Evolutionary conservation across 768 basidiomycete genomes (phyloP).

Genomic region (Podaxis rugospora): DNA sequence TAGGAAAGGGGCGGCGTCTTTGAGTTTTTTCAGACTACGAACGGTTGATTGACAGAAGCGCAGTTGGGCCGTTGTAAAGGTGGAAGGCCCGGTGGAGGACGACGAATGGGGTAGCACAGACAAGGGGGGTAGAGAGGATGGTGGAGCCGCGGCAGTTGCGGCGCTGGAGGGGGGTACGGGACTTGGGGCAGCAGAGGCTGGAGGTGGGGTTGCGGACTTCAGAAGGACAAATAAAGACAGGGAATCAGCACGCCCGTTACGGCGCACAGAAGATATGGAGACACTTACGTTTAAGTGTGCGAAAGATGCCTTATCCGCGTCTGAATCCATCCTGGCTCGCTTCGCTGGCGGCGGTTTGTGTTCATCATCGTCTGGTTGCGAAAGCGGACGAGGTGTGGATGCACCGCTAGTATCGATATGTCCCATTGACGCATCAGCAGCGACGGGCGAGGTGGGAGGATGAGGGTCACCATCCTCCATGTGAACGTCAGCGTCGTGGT

Average conservation of each 20-base stretch:
- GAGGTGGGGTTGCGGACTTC: constrained; percentile 76
- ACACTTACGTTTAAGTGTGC: constrained; percentile 53
- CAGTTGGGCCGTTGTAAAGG: constrained; percentile 65
- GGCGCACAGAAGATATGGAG: constrained; percentile 43
- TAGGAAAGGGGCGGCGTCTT: constrained; percentile 78
- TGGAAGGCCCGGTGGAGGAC: constrained; percentile 25
- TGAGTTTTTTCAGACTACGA: constrained; percentile 79
- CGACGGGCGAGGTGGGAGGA: constrained; percentile 33
- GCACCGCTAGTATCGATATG: constrained; percentile 30
- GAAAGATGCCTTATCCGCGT: constrained; percentile 70
- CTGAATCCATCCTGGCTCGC: constrained; percentile 71
- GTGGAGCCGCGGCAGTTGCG: constrained; percentile 10
- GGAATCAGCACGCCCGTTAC: constrained; percentile 50
- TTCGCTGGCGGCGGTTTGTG: constrained; percentile 77
- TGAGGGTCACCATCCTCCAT: constrained; percentile 42
- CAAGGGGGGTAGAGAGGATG: constrained; percentile 16
- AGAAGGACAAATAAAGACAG: constrained; percentile 29
- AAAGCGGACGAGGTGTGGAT: constrained; percentile 29
- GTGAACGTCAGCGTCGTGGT: constrained; percentile 31
- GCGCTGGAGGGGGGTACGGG: constrained; percentile 28
- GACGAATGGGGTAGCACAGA: constrained; percentile 17
- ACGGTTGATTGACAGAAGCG: constrained; percentile 77
- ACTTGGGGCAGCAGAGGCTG: constrained; percentile 45
- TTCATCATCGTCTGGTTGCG: constrained; percentile 46
- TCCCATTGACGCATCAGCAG: constrained; percentile 36